Conservation (phyloP, 2,329 filamentous ascomycete species). For the Botrytis squamosa region DNA sequence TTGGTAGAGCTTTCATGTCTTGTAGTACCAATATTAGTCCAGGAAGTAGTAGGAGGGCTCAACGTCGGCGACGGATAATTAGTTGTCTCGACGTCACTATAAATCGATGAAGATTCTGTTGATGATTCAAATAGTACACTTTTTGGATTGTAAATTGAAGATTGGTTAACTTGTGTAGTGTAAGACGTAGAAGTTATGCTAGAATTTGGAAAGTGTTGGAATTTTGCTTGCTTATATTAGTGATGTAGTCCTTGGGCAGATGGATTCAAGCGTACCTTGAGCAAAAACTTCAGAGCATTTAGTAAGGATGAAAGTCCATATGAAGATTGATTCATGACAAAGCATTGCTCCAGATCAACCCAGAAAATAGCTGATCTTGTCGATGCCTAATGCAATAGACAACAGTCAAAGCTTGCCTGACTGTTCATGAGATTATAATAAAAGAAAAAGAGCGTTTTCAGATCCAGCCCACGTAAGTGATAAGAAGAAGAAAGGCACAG, state of each 20-base stretch:
- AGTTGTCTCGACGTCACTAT: background rate
- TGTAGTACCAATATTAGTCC: no score
- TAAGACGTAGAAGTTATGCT: background rate
- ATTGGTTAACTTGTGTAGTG: background rate
- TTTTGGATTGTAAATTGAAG: background rate
- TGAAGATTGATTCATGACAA: background rate
- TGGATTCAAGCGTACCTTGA: background rate
- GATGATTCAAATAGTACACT: background rate
- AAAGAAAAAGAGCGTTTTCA: background rate
- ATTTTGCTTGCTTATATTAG: background rate
- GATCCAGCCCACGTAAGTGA: background rate
- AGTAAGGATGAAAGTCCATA: no score
- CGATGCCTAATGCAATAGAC: background rate
- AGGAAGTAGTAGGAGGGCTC: background rate
- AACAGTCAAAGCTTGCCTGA: background rate
- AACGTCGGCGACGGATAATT: background rate
- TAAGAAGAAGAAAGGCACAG: background rate
- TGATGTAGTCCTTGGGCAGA: background rate
- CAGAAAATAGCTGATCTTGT: background rate
- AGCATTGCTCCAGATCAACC: background rate
- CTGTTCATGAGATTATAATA: background rate
- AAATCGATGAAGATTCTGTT: background rate
- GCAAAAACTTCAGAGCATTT: background rate
- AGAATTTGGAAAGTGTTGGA: background rate
- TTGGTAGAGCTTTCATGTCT: background rate